Conservation (phyloP, 2,329 filamentous ascomycete genomes). For the Sporothrix euskadiensis region DNA sequence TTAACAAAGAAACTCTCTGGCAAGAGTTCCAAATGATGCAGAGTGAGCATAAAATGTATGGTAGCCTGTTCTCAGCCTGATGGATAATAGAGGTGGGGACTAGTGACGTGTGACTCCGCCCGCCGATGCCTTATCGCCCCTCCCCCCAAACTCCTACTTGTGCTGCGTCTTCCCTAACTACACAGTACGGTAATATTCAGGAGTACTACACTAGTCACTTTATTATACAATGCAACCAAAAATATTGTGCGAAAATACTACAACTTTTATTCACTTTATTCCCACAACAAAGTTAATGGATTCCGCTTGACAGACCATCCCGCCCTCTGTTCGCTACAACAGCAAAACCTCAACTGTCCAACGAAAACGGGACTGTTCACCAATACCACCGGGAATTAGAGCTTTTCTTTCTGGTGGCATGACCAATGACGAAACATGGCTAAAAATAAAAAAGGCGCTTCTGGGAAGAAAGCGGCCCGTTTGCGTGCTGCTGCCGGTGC, state of each 20-base stretch:
- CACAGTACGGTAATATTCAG: too few relatives aligned
- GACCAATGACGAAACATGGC: conserved; percentile 28
- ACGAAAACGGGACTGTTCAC: neutral
- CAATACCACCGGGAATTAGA: neutral
- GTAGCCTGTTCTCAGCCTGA: neutral
- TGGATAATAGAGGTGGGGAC: neutral
- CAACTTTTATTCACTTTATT: neutral
- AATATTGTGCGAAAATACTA: neutral
- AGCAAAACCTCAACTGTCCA: neutral
- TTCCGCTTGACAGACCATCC: neutral
- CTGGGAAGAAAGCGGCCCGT: conserved; percentile 27
- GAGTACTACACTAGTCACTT: neutral
- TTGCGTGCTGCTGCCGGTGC: neutral
- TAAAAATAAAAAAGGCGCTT: conserved; percentile 33
- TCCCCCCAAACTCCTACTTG: neutral
- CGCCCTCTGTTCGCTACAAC: neutral
- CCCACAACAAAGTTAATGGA: neutral
- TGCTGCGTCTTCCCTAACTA: too few relatives aligned
- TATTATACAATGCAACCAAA: neutral
- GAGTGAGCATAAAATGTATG: neutral
- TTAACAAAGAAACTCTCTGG: neutral
- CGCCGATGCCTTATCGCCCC: neutral
- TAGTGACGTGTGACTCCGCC: neutral
- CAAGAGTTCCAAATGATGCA: neutral
- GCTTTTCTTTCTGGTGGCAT: neutral